phyloP scores from a whole-genome alignment of 768 basidiomycete species.

The Dictyophora rubrovolvata region DNA sequence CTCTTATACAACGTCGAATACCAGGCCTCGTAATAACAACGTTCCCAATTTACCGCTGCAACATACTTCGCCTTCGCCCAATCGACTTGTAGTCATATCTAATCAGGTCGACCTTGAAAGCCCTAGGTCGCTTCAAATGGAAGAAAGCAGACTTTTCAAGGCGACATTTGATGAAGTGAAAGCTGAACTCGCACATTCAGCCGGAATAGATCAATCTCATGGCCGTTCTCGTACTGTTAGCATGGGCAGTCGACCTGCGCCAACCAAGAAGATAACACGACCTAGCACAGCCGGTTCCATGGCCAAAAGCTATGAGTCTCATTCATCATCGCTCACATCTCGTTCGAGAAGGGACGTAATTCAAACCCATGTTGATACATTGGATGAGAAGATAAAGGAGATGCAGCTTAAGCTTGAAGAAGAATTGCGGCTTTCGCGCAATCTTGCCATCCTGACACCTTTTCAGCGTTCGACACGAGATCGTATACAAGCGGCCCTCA shows the following conservation, averaged over 20 bases:
- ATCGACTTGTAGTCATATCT: background rate
- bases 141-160: slow-evolving; percentile 50
- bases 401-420: slow-evolving; percentile 52
- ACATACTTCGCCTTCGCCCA: slow-evolving; percentile 16
- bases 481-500: slow-evolving; percentile 51
- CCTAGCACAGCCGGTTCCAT: slow-evolving; percentile 5
- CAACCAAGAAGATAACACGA: slow-evolving; percentile 15
- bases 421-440: slow-evolving; percentile 65
- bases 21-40: slow-evolving; percentile 32
- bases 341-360: slow-evolving; percentile 50
- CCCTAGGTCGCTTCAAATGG: slow-evolving; percentile 6
- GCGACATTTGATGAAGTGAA: slow-evolving; percentile 83
- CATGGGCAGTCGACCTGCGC: slow-evolving; percentile 15
- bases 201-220: background rate
- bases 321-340: slow-evolving; percentile 12
- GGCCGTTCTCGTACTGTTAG: slow-evolving; percentile 9
- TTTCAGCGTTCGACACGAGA: slow-evolving; percentile 81
- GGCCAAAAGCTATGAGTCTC: background rate
- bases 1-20: slow-evolving; percentile 8
- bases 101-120: slow-evolving; percentile 8
- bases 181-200: slow-evolving; percentile 60
- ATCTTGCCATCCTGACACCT: slow-evolving; percentile 77
- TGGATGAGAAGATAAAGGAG: slow-evolving; percentile 48
- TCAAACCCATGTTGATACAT: slow-evolving; percentile 48
- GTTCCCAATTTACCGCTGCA: slow-evolving; percentile 34